These are phyloP conservation scores for Toxicodendron radicans DNA, from an alignment of 345 rosid genomes.

Conservation along the genomic window DNA sequence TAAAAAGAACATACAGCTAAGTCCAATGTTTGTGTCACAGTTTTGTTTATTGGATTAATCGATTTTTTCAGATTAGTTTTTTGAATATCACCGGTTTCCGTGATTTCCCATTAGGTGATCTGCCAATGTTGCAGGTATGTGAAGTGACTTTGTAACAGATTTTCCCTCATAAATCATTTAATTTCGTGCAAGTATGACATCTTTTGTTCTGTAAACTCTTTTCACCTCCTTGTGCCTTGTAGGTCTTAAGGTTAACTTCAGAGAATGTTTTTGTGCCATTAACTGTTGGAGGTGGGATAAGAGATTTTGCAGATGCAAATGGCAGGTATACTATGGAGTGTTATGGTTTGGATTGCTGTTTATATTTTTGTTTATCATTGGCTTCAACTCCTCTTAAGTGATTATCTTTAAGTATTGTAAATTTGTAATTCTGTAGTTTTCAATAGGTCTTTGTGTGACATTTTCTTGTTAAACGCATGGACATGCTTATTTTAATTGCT, in stretches of 20 bases:
- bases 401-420: neutral
- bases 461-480: neutral
- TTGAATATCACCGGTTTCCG: conserved; percentile 94
- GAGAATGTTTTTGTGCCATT: conserved; percentile 97
- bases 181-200: neutral
- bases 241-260: conserved; percentile 90
- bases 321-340: conserved; percentile 60
- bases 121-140: conserved; percentile 95
- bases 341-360: neutral
- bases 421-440: conserved; percentile 8
- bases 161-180: neutral
- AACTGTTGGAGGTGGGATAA: conserved; percentile 97
- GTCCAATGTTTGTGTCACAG: conserved; percentile 7
- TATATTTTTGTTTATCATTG: neutral
- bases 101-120: conserved; percentile 89
- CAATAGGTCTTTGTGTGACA: neutral
- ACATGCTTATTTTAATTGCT: conserved; percentile 1
- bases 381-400: neutral
- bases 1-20: conserved; percentile 1
- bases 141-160: neutral
- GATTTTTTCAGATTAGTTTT: conserved; percentile 74
- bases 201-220: neutral
- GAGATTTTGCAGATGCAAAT: conserved; percentile 92
- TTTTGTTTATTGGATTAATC: conserved; percentile 18
- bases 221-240: conserved; percentile 21